Percentiles rank a stretch among this genome's conserved stretches.
These are phyloP conservation scores for Ilyonectria destructans DNA, from an alignment of 2,329 filamentous ascomycete species.

Conservation along the genomic window DNA sequence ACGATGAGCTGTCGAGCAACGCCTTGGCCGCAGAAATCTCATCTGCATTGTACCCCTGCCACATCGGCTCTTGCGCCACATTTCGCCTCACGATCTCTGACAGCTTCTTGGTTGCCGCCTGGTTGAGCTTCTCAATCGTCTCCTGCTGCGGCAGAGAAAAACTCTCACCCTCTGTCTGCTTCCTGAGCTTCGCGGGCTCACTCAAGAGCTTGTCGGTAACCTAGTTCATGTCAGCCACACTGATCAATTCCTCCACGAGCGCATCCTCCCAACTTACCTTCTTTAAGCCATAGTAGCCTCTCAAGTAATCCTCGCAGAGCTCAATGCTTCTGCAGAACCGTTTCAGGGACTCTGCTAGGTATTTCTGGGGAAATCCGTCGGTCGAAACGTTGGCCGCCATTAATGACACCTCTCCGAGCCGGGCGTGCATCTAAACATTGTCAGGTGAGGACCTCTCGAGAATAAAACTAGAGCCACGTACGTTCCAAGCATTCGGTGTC, in stretches of 20 bases:
- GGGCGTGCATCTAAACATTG: slow-evolving; percentile 82
- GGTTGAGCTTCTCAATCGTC: slow-evolving; percentile 79
- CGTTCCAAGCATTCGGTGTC: slow-evolving; percentile 95
- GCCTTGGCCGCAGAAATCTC: slow-evolving; percentile 82
- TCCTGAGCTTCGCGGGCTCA: slow-evolving; percentile 60
- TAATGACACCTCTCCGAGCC: slow-evolving; percentile 87
- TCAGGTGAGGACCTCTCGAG: slow-evolving; percentile 39
- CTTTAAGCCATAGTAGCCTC: slow-evolving; percentile 94
- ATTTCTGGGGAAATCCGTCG: slow-evolving; percentile 63
- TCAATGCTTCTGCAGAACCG: slow-evolving; percentile 94
- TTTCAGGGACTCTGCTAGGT: slow-evolving; percentile 82
- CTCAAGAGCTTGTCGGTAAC: slow-evolving; percentile 67
- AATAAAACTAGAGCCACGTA: slow-evolving; percentile 61
- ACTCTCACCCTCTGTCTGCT: slow-evolving; percentile 64
- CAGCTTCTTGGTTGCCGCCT: slow-evolving; percentile 81
- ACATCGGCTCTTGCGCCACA: slow-evolving; percentile 73
- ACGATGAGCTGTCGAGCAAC: slow-evolving; percentile 72
- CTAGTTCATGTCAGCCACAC: slow-evolving; percentile 52
- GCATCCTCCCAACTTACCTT: slow-evolving; percentile 67
- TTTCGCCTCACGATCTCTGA: slow-evolving; percentile 81
- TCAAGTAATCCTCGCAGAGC: slow-evolving; percentile 92
- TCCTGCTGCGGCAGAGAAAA: slow-evolving; percentile 70
- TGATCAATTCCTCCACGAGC: neutral
- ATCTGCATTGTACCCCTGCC: slow-evolving; percentile 80
- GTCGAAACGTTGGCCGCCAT: slow-evolving; percentile 71